Conservation (phyloP, 2,329 filamentous ascomycete species). For the Curvularia sp. region DNA sequence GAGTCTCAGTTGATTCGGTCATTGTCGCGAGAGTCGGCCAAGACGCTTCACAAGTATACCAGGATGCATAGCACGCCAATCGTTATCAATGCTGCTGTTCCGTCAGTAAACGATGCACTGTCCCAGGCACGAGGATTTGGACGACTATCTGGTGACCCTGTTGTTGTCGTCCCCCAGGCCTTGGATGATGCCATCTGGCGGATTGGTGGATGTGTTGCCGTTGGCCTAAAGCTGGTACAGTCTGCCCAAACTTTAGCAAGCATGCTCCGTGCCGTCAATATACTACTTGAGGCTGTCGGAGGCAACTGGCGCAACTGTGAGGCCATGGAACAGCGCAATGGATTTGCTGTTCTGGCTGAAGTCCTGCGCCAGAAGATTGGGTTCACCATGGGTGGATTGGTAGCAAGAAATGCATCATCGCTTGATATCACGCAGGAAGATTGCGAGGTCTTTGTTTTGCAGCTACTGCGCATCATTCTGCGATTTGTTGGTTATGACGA, state of each 20-base stretch:
- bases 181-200: slow-evolving; percentile 94
- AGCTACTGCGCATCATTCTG: slow-evolving; percentile 78
- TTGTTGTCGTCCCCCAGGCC: slow-evolving; percentile 80
- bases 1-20: slow-evolving; percentile 79
- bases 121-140: slow-evolving; percentile 80
- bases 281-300: slow-evolving; percentile 84
- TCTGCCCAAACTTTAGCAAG: slow-evolving; percentile 73
- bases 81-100: slow-evolving; percentile 86
- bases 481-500: slow-evolving; percentile 89
- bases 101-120: slow-evolving; percentile 88
- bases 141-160: slow-evolving; percentile 80
- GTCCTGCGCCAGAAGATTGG: slow-evolving; percentile 85
- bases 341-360: slow-evolving; percentile 86
- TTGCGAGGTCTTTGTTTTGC: slow-evolving; percentile 60
- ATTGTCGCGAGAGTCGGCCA: slow-evolving; percentile 74
- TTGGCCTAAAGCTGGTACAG: slow-evolving; percentile 85
- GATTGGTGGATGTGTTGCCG: slow-evolving; percentile 85
- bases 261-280: slow-evolving; percentile 78
- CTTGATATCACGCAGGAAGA: slow-evolving; percentile 50
- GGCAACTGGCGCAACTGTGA: slow-evolving; percentile 98
- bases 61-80: slow-evolving; percentile 78
- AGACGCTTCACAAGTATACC: slow-evolving; percentile 72
- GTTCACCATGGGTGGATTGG: slow-evolving; percentile 53
- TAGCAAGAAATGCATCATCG: slow-evolving; percentile 56
- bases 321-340: slow-evolving; percentile 95